Base-by-base conservation (phyloP, 2,329 filamentous ascomycete genomes). In the Scytalidium lignicola region DNA sequence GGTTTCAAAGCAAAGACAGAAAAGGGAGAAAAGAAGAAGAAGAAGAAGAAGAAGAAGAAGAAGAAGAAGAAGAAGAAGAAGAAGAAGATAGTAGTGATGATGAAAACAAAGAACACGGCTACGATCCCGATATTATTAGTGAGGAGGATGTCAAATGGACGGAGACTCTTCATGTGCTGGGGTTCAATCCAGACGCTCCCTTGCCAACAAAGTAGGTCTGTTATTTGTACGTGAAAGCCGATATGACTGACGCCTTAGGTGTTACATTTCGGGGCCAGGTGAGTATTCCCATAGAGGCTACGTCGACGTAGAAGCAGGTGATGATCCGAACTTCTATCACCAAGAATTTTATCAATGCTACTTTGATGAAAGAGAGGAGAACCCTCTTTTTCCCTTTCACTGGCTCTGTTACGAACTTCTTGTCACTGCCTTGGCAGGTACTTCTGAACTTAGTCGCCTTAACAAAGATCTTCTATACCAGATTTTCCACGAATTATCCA, bases 351-450 rank as follows among this genome's bases (percentile, higher is more conserved):
- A 8, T 12, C 20, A 17, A 2, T 48, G 47, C 20, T 48, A 40
- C 32, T 29, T 41, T 32, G 18, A 32, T 18, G 10, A 23, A 6
- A 22, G 13, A 18, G 32, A n/a, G 26, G n/a, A 15, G 8, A 37
- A n/a, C 15, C 32, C 26, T 2, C 44, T 51, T 17, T 51, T 51
- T 23, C 49, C 45, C n/a, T 51, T 51, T 12, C 45, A 51, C 45
- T 51, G 49, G 49, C 28, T 19, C 12, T 51, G 44, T 41, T 51
- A 44, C 17, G 45, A 51, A 17, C 41, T 51, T 22, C 23, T 48
- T 3, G 46, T 23, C 7, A 51, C 10, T 18, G 37, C 9, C 32
- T 32, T 51, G 37, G 37, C 32, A 8, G 41, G 49, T 29, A 42
- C 41, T 37, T 19, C 12, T 15, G 40, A 44, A 19, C n/a, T 17